Percentiles rank a stretch among this genome's conserved stretches.
Evolutionary conservation across 306 rosid genomes (phyloP).

Genomic region (Albizia julibrissin): DNA sequence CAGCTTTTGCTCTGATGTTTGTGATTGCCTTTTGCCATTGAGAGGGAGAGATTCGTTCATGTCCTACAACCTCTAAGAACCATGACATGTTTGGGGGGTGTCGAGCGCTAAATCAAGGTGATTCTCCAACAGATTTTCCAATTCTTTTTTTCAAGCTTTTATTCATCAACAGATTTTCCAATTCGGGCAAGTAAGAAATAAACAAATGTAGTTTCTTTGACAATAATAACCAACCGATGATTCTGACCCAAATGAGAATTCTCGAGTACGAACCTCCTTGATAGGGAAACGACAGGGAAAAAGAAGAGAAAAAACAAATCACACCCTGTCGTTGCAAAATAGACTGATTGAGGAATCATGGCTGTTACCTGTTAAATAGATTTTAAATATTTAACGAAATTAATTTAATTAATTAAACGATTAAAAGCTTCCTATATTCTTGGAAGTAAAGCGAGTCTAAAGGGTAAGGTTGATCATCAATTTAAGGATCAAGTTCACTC

Average conservation of each 20-base stretch:
- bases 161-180: conserved; percentile 21
- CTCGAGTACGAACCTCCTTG: background rate
- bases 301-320: too few relatives aligned
- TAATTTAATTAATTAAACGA: too few relatives aligned
- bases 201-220: background rate
- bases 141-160: background rate
- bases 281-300: too few relatives aligned
- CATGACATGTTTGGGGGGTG: conserved; percentile 50
- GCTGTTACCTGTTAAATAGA: background rate
- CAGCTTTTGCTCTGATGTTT: conserved; percentile 35
- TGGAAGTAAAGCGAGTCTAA: background rate
- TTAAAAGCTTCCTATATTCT: background rate
- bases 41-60: conserved; percentile 48
- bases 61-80: conserved; percentile 61
- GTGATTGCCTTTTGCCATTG: conserved; percentile 35
- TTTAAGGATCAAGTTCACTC: background rate
- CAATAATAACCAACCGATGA: background rate
- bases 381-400: background rate
- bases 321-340: background rate
- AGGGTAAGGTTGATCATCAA: background rate
- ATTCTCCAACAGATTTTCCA: conserved; percentile 22
- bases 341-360: background rate
- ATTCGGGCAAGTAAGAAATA: background rate
- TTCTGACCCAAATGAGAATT: background rate
- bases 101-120: conserved; percentile 40